phyloP scores from a whole-genome alignment of 2,329 filamentous ascomycete species.

The Huntiella moniliformis region DNA sequence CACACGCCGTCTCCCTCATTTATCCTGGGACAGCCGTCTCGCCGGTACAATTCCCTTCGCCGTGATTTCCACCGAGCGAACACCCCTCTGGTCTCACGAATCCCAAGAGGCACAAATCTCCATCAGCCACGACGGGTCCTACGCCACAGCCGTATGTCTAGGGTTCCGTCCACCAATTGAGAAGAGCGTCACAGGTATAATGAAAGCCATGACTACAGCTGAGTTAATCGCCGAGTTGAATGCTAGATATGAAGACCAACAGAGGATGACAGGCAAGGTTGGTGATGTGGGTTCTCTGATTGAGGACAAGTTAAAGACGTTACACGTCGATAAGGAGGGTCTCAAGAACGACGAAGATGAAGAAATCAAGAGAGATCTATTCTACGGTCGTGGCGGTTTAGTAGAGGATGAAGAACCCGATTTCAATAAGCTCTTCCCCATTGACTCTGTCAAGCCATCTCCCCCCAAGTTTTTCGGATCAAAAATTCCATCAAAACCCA shows the following conservation, averaged over 20 bases:
- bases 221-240: no score
- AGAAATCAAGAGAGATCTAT: no score
- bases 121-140: constrained; percentile 76
- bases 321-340: no score
- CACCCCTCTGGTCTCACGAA: background rate
- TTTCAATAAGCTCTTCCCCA: no score
- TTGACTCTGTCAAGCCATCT: no score
- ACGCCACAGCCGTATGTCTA: constrained; percentile 53
- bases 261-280: no score
- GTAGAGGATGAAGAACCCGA: no score
- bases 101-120: constrained; percentile 46
- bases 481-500: no score
- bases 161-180: constrained; percentile 17
- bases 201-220: background rate
- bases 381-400: no score
- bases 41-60: background rate
- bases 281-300: background rate
- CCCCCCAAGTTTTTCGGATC: no score
- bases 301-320: background rate
- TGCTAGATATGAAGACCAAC: background rate
- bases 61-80: background rate
- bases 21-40: no score
- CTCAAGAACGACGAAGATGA: no score
- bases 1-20: constrained; percentile 2
- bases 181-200: background rate